Conservation (phyloP, 2,329 filamentous ascomycete species). For the Fusarium tricinctum region DNA sequence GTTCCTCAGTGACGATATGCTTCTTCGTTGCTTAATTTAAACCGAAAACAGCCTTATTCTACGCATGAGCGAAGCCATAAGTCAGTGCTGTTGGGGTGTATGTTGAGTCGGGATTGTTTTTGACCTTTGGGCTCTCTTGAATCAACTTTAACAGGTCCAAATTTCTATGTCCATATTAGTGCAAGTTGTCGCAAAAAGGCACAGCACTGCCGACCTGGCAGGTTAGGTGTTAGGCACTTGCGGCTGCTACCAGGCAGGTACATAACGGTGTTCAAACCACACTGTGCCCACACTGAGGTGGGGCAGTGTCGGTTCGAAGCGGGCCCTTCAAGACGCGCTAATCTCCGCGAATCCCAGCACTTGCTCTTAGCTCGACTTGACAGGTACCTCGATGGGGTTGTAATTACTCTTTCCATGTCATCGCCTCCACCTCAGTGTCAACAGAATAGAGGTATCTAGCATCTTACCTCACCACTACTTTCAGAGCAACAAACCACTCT, state of each 20-base stretch:
- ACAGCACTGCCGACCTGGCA: constrained; percentile 3
- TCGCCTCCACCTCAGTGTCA: constrained; percentile 29
- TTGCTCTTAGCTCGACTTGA: constrained; percentile 3
- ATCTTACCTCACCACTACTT: constrained; percentile 32
- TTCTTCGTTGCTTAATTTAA: not conserved
- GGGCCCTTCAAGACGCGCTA: constrained; percentile 19
- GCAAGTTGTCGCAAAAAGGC: not conserved
- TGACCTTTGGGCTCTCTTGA: too few species aligned
- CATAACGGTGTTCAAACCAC: not conserved
- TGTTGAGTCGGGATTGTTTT: too few species aligned
- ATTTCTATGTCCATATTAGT: not conserved
- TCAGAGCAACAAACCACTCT: constrained; percentile 32
- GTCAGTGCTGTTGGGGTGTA: too few species aligned
- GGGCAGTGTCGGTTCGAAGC: not conserved
- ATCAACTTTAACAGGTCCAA: not conserved
- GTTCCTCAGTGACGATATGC: not conserved
- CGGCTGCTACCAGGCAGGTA: not conserved
- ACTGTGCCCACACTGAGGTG: constrained; percentile 11
- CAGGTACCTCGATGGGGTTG: constrained; percentile 15
- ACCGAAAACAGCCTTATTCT: too few species aligned
- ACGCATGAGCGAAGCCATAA: too few species aligned
- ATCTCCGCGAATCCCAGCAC: constrained; percentile 12
- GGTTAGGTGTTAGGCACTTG: not conserved
- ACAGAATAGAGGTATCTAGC: constrained; percentile 14
- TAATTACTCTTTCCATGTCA: constrained; percentile 1